A percentile compares a stretch with the other conserved stretches of the same genome.
These are phyloP conservation scores for Albophoma yamanashiensis DNA, from an alignment of 2,329 filamentous ascomycete species.

Conservation along the genomic window DNA sequence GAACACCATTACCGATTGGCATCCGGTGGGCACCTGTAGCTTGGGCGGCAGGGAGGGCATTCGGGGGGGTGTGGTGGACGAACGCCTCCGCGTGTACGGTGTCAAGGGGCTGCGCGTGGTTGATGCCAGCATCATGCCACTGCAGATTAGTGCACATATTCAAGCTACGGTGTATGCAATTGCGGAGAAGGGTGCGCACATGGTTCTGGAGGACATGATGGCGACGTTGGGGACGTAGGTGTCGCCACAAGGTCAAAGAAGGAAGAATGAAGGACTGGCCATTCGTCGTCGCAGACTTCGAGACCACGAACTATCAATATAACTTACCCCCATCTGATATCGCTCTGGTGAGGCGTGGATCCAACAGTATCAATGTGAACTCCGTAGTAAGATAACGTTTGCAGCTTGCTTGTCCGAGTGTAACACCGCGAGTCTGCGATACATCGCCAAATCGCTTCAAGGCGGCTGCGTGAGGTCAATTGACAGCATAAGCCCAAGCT, in stretches of 20 bases:
- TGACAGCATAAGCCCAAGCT: neutral
- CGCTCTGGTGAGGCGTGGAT: neutral
- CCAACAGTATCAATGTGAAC: too few relatives aligned
- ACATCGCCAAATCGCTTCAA: neutral
- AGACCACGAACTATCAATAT: too few relatives aligned
- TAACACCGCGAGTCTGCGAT: neutral
- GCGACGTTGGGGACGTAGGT: neutral
- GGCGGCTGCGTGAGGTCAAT: neutral
- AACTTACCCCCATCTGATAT: neutral
- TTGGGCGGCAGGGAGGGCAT: slow-evolving; percentile 20
- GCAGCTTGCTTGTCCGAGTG: too few relatives aligned
- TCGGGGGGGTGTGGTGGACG: slow-evolving; percentile 17
- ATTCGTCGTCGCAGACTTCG: neutral
- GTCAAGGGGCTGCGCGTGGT: slow-evolving; percentile 11
- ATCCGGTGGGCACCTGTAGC: slow-evolving; percentile 27
- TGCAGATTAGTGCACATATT: slow-evolving; percentile 14
- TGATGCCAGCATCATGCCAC: slow-evolving; percentile 15
- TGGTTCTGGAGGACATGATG: slow-evolving; percentile 16
- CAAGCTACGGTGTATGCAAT: slow-evolving; percentile 20
- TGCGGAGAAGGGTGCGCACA: slow-evolving; percentile 19
- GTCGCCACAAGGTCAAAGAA: neutral
- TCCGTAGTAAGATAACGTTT: too few relatives aligned
- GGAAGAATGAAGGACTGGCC: neutral
- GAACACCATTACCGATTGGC: slow-evolving; percentile 22
- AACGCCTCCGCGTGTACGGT: slow-evolving; percentile 13